Evolutionary conservation across 805 yeast genomes (phyloP).

Genomic region (Debaryomyces castellii): DNA sequence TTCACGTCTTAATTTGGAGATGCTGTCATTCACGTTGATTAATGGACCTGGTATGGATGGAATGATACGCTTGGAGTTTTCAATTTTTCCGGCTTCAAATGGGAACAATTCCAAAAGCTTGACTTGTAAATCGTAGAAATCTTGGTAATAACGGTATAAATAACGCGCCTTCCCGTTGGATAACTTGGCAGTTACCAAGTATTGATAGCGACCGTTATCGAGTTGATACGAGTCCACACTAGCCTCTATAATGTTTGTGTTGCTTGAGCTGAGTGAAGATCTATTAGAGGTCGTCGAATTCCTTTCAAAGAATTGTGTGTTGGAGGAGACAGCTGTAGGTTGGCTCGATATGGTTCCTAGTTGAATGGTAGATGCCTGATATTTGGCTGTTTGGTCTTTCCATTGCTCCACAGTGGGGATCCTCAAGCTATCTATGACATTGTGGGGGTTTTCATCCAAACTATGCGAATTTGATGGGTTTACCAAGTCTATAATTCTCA

Average conservation of each 20-base stretch:
- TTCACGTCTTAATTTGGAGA: slow-evolving; percentile 53
- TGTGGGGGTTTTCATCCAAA: slow-evolving; percentile 48
- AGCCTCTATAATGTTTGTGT: slow-evolving; percentile 53
- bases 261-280: slow-evolving; percentile 29
- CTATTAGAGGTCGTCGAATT: slow-evolving; percentile 19
- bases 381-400: slow-evolving; percentile 87
- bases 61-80: slow-evolving; percentile 71
- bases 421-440: slow-evolving; percentile 60
- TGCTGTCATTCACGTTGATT: slow-evolving; percentile 79
- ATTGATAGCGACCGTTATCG: slow-evolving; percentile 89
- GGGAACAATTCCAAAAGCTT: slow-evolving; percentile 81
- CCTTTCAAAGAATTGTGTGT: slow-evolving; percentile 37
- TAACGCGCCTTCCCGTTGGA: slow-evolving; percentile 68
- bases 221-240: slow-evolving; percentile 76
- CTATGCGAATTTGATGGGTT: slow-evolving; percentile 21
- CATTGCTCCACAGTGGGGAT: slow-evolving; percentile 95
- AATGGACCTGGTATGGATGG: slow-evolving; percentile 97
- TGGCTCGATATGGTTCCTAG: slow-evolving; percentile 47
- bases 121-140: slow-evolving; percentile 92
- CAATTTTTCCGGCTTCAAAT: slow-evolving; percentile 85
- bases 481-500: slow-evolving; percentile 77
- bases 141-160: slow-evolving; percentile 89
- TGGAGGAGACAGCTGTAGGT: slow-evolving; percentile 31
- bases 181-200: slow-evolving; percentile 65
- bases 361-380: slow-evolving; percentile 86